A percentile compares a stretch with the other conserved stretches of the same genome.
Evolutionary conservation across 1,139 yeast species (phyloP).

Genomic region (Pichia sp.): DNA sequence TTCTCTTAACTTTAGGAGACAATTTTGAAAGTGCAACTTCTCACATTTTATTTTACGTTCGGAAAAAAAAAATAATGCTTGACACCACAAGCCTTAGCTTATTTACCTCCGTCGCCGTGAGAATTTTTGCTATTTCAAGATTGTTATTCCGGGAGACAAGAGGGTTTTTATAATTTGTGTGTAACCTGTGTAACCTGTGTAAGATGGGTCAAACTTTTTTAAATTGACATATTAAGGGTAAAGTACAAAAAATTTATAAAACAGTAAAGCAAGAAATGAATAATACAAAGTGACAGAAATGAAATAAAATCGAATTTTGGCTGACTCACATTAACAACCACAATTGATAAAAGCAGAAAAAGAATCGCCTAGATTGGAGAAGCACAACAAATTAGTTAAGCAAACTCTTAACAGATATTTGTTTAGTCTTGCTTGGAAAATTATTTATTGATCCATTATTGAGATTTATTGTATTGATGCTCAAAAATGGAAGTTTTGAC

Average conservation of each 20-base stretch:
- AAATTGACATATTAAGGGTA: no score
- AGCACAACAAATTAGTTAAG: constrained; percentile 14
- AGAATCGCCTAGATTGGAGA: no score
- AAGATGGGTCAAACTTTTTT: no score
- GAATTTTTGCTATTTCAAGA: no score
- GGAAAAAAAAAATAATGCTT: background rate
- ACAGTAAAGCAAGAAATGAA: background rate
- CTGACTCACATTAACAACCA: background rate
- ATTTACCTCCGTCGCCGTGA: no score
- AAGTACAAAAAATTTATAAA: no score
- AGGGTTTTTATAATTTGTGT: no score
- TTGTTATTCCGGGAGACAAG: no score
- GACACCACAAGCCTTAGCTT: no score
- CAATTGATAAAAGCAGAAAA: background rate
- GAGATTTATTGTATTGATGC: constrained; percentile 3
- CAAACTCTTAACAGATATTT: constrained; percentile 18
- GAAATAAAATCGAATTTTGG: background rate
- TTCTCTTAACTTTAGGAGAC: constrained; percentile 4
- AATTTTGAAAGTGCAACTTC: no score
- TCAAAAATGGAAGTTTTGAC: constrained; percentile 10
- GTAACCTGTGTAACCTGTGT: no score
- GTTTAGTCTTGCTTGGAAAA: constrained; percentile 5
- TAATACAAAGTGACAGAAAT: background rate
- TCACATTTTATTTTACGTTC: no score
- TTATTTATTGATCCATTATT: background rate